Evolutionary conservation across 352 stramenopile genomes (phyloP), one percentile per base, ranked within the genome.

Genomic region (Globisporangium camurandrum): DNA sequence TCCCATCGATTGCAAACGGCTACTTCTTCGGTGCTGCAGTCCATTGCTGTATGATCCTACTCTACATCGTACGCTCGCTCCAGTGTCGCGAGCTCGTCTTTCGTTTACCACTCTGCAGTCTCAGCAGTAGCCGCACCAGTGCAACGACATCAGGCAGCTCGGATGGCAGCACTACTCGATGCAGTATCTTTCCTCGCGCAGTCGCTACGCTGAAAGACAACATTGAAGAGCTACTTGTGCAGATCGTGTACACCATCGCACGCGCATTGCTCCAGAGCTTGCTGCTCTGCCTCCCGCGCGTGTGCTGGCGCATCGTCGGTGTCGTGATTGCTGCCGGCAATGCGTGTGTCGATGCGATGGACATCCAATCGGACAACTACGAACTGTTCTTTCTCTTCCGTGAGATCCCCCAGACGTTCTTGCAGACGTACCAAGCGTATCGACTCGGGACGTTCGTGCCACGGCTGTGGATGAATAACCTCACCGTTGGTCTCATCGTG

Each of bases 391-490:
- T 71, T n/a, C 27, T 76, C 14, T 23, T 41, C 20, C 64, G 64
- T 3, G 64, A 73, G 51, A 51, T 61, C 2, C 24, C 67, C 0
- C 61, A 67, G 36, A 67, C 61, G 3, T 24, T 61, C 4, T 16
- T 70, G 22, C 61, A 71, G 27, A 61, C 57, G 2, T 40, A 38
- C 31, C 57, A 76, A 44, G 61, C 61, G 12, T 61, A 64, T 10
- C 56, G 58, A 0, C 61, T 76, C 51, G 73, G 64, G 42, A 40
- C 24, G 19, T 55, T 61, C 14, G 33, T 69, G 0, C 58, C 61
- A 19, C 56, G 54, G n/a, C 19, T 62, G 11, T 70, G 61, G 52
- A 46, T 76, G 10, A 67, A 76, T n/a, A 57, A 66, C 11, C 62
- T 71, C 12, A 70, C 67, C 39, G 64, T 68, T 2, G 17, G 27